These are phyloP conservation scores for Diutina siamensis DNA, from an alignment of 1,139 yeast genomes.

Conservation along the genomic window DNA sequence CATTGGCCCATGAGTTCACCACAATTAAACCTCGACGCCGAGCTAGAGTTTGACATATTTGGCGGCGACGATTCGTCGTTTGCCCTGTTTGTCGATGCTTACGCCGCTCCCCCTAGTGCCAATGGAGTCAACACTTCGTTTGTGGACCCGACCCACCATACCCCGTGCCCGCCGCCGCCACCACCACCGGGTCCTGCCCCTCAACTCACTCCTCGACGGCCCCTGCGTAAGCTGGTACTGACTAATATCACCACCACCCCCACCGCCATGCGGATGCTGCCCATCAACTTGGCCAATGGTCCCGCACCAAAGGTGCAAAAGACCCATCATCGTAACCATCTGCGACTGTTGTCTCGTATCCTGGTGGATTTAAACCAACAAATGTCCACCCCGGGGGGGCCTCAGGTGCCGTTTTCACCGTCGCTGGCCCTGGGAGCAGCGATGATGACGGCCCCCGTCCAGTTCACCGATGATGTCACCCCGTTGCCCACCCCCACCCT, in stretches of 20 bases:
- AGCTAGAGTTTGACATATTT: constrained; percentile 4
- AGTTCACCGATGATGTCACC: constrained; percentile 15
- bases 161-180: not conserved
- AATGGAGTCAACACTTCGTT: not conserved
- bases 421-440: constrained; percentile 2
- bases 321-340: constrained; percentile 28
- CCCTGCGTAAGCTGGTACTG: constrained; percentile 23
- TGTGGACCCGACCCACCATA: not conserved
- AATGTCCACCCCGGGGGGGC: constrained; percentile 10
- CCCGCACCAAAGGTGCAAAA: constrained; percentile 18
- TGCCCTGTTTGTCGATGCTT: constrained; percentile 3
- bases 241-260: constrained; percentile 18
- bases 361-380: constrained; percentile 8
- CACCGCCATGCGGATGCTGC: constrained; percentile 18
- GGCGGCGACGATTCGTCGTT: constrained; percentile 1
- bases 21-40: constrained; percentile 1
- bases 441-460: not conserved
- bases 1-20: constrained; percentile 1
- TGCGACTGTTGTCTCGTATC: constrained; percentile 13
- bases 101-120: not conserved
- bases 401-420: constrained; percentile 10
- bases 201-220: constrained; percentile 19
- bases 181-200: not conserved
- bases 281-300: constrained; percentile 15
- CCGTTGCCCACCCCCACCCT: constrained; percentile 22